phyloP scores from a whole-genome alignment of 441 rosid genomes.

The Erodium texanum region DNA sequence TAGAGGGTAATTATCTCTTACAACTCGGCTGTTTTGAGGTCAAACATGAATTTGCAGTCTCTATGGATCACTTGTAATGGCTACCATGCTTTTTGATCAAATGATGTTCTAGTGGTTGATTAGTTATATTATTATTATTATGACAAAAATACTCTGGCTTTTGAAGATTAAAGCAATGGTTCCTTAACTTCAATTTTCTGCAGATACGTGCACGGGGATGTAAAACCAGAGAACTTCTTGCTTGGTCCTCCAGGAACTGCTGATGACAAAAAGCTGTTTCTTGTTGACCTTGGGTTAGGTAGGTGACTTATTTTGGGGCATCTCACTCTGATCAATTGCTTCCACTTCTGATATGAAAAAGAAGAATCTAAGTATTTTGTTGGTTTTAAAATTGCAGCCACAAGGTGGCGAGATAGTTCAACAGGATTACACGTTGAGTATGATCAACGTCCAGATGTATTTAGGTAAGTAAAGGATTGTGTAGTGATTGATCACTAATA shows the following conservation, averaged over 20 bases:
- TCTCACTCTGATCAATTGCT: neutral
- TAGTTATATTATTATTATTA: no score
- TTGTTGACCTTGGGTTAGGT: conserved; percentile 94
- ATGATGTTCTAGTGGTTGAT: neutral
- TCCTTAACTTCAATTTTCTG: conserved; percentile 13
- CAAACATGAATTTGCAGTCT: neutral
- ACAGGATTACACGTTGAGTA: conserved; percentile 85
- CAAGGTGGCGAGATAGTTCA: conserved; percentile 73
- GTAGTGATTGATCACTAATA: neutral
- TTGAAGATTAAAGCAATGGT: neutral
- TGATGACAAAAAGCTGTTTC: conserved; percentile 20
- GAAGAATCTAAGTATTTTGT: neutral
- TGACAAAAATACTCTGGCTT: neutral
- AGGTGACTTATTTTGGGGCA: conserved; percentile 11
- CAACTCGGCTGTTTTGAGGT: neutral
- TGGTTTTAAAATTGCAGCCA: conserved; percentile 34
- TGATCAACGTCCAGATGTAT: conserved; percentile 97
- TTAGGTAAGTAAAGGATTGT: conserved; percentile 36
- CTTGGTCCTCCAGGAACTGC: conserved; percentile 76
- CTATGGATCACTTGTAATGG: neutral
- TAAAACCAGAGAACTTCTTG: conserved; percentile 89
- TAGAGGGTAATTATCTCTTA: conserved; percentile 42
- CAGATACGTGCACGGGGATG: conserved; percentile 96
- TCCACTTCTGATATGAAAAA: neutral
- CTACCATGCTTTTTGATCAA: neutral